Evolutionary conservation across 1,284 basidiomycete species (phyloP).

Genomic region (Cryptococcus jaspeensis): DNA sequence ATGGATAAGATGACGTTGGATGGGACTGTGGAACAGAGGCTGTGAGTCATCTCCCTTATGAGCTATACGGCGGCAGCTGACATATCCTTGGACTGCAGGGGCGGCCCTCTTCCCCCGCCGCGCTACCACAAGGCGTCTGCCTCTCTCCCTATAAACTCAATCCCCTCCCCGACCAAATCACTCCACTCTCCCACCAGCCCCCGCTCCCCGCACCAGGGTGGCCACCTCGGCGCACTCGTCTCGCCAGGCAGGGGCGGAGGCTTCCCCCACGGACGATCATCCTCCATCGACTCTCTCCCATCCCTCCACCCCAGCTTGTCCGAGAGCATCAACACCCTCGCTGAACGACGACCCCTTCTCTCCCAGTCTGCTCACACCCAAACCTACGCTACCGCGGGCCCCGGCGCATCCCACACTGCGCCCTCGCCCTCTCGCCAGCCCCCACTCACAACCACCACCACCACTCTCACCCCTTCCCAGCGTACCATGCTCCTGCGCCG

Average conservation of each 20-base stretch:
- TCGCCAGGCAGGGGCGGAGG: no score
- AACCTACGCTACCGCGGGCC: no score
- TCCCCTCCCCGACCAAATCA: background rate
- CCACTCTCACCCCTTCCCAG: slow-evolving; percentile 59
- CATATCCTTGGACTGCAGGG: background rate
- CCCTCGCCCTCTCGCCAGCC: background rate
- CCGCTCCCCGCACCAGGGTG: background rate
- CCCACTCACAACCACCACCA: background rate
- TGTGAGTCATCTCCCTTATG: slow-evolving; percentile 1
- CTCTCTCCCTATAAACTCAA: slow-evolving; percentile 8
- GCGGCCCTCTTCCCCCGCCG: slow-evolving; percentile 15
- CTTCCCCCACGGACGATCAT: slow-evolving; percentile 6
- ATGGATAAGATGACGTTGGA: slow-evolving; percentile 17
- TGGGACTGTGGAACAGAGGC: slow-evolving; percentile 11
- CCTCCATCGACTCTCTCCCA: slow-evolving; percentile 22
- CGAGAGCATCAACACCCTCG: slow-evolving; percentile 20
- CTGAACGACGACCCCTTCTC: slow-evolving; percentile 1
- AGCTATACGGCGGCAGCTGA: background rate
- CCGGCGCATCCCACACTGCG: background rate
- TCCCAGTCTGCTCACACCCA: background rate
- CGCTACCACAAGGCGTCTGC: slow-evolving; percentile 15
- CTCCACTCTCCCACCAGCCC: background rate
- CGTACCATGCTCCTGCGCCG: slow-evolving; percentile 69
- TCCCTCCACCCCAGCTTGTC: slow-evolving; percentile 19
- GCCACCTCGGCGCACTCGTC: no score